Evolutionary conservation across 1,139 yeast species (phyloP), one percentile per base, ranked within the genome.

Genomic region (Kluyveromyces sp.): DNA sequence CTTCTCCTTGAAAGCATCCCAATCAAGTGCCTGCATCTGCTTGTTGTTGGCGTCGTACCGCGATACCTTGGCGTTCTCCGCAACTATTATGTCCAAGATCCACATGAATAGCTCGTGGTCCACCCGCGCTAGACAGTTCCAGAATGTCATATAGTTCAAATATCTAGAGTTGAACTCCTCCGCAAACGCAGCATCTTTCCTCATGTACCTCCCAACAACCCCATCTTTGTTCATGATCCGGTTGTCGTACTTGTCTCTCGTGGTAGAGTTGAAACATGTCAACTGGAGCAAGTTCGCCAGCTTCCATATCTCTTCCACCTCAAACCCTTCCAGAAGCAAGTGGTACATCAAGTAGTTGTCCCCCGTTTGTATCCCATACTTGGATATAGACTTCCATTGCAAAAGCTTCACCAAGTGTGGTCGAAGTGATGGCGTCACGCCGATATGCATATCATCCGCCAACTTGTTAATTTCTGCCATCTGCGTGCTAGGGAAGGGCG

Each of bases 91-190:
- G 50, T 64, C 68, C 41, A 64, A 41, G 31, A 61, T 53, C 68
- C 68, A 64, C 56, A 64, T 53, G 44, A 62, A 60, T n/a, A 62
- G 45, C 2, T 48, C 47, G 39, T 61, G 66, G 33, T 61, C 60
- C 5, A 64, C 49, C 29, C 65, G 54, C 41, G 59, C 60, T 40
- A 64, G 32, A 5, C 61, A 51, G 39, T 60, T 58, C 63, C 66
- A 61, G 56, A 63, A 60, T 2, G 65, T 63, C 4, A 52, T 46
- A 27, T 56, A 57, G 48, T 63, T 64, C 37, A 64, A 49, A 42
- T 60, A 57, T 4, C 54, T 46, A 2, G 57, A 41, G 41, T 60
- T 60, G 42, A 59, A 56, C 55, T 61, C 64, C 37, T 56, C 45
- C 42, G 59, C 51, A 52, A 60, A 56, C 48, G 65, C 64, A 25